phyloP scores from a whole-genome alignment of 495 filamentous ascomycete genomes.

The Annulohypoxylon maeteangense region DNA sequence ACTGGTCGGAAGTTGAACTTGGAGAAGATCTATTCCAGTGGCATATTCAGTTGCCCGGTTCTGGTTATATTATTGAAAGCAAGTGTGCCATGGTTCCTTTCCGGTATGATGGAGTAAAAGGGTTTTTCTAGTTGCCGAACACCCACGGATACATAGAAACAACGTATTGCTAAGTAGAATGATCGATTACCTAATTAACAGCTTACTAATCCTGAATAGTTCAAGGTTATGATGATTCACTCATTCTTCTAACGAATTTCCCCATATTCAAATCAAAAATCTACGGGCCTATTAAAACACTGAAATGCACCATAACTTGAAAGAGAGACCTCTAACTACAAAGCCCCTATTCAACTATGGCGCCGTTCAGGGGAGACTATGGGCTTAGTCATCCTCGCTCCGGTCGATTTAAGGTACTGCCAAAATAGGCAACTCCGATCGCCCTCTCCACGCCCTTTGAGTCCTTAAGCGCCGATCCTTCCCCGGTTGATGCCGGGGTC shows the following conservation, averaged over 20 bases:
- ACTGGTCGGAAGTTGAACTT: constrained; percentile 1
- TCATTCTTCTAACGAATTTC: no score
- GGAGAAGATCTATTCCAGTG: constrained; percentile 1
- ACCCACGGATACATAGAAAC: no score
- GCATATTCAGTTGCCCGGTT: not conserved
- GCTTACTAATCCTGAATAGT: no score
- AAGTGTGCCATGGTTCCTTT: no score
- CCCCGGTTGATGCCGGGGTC: not conserved
- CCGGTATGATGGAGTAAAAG: no score
- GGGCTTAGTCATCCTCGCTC: constrained; percentile 4
- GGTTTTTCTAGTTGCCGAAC: no score
- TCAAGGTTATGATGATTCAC: no score
- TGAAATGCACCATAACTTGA: no score
- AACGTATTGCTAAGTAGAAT: no score
- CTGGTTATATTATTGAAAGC: not conserved
- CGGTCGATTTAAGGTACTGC: not conserved
- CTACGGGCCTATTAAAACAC: no score
- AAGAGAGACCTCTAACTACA: not conserved
- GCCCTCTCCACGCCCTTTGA: not conserved
- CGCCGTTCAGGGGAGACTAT: not conserved
- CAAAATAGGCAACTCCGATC: constrained; percentile 3
- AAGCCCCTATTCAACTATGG: not conserved
- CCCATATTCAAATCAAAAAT: no score
- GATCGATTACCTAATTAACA: no score
- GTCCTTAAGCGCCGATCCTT: not conserved